Conservation (phyloP, 2,329 filamentous ascomycete species). For the Trichoderma citrinoviride region DNA sequence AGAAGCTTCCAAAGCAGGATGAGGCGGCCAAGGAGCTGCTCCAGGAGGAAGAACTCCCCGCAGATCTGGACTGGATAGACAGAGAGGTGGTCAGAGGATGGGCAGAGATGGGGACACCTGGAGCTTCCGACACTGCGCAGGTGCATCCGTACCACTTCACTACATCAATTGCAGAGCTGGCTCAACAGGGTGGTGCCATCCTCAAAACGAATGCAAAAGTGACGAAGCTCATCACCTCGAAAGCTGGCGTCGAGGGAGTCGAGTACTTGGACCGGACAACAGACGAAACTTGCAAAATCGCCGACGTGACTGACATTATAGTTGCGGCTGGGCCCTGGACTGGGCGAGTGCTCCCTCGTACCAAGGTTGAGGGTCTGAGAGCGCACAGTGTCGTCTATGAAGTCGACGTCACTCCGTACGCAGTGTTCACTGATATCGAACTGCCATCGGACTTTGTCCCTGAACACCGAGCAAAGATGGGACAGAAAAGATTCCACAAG, state of each 20-base stretch:
- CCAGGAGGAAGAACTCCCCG: constrained; percentile 62
- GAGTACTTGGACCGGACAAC: constrained; percentile 54
- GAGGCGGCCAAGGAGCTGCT: constrained; percentile 46
- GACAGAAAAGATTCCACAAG: constrained; percentile 53
- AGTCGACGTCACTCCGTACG: constrained; percentile 66
- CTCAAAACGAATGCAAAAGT: constrained; percentile 66
- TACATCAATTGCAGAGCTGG: constrained; percentile 74
- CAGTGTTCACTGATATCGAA: constrained; percentile 82
- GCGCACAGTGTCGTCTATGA: constrained; percentile 66
- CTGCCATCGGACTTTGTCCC: constrained; percentile 64
- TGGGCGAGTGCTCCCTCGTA: constrained; percentile 53
- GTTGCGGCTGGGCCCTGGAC: constrained; percentile 64
- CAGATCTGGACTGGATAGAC: constrained; percentile 82
- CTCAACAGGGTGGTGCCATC: constrained; percentile 64
- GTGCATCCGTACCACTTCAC: constrained; percentile 94
- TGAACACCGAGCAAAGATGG: constrained; percentile 46
- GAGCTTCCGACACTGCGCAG: constrained; percentile 77
- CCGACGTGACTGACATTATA: constrained; percentile 52
- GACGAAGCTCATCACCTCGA: constrained; percentile 59
- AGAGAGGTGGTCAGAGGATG: constrained; percentile 65
- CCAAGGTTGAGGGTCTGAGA: constrained; percentile 57
- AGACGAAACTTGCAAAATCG: constrained; percentile 37
- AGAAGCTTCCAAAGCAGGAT: constrained; percentile 61
- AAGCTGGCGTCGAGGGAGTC: constrained; percentile 57
- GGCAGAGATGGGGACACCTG: constrained; percentile 72